Percentiles rank a stretch among this genome's conserved stretches.
phyloP scores from a whole-genome alignment of 164 flowering plant species.

The Warburgia ugandensis region DNA sequence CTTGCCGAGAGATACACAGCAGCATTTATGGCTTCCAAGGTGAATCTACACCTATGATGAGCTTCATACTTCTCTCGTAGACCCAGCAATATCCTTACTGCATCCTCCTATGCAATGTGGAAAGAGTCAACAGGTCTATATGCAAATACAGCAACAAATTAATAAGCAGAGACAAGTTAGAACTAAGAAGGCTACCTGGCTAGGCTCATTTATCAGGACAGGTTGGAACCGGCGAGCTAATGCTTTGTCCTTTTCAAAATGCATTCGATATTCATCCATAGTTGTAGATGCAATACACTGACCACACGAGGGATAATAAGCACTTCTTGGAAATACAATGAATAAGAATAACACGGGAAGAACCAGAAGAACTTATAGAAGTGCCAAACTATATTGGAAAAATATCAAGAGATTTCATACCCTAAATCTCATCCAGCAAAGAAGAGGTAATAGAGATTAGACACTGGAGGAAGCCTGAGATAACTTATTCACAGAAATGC shows the following conservation, averaged over 20 bases:
- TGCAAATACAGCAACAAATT: background rate
- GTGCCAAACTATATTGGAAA: background rate
- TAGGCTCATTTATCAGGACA: conserved; percentile 65
- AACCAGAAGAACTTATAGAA: too few species aligned
- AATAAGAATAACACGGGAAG: too few species aligned
- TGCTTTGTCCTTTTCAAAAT: conserved; percentile 83
- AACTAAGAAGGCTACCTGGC: conserved; percentile 39
- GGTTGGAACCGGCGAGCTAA: conserved; percentile 82
- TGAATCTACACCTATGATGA: conserved; percentile 68
- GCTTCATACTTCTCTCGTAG: conserved; percentile 70
- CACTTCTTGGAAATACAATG: background rate
- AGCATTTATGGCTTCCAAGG: conserved; percentile 69
- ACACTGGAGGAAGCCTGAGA: too few species aligned
- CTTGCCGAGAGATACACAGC: conserved; percentile 73
- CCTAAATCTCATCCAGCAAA: too few species aligned
- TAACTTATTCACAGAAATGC: too few species aligned
- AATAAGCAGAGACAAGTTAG: background rate
- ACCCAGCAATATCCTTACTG: conserved; percentile 64
- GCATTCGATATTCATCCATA: conserved; percentile 50
- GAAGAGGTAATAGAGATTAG: too few species aligned
- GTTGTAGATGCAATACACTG: conserved; percentile 92
- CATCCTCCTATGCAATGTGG: conserved; percentile 53
- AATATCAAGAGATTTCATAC: background rate
- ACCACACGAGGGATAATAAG: conserved; percentile 17
- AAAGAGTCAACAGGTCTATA: background rate